phyloP scores from a whole-genome alignment of 768 basidiomycete species.

The Collybia nuda region DNA sequence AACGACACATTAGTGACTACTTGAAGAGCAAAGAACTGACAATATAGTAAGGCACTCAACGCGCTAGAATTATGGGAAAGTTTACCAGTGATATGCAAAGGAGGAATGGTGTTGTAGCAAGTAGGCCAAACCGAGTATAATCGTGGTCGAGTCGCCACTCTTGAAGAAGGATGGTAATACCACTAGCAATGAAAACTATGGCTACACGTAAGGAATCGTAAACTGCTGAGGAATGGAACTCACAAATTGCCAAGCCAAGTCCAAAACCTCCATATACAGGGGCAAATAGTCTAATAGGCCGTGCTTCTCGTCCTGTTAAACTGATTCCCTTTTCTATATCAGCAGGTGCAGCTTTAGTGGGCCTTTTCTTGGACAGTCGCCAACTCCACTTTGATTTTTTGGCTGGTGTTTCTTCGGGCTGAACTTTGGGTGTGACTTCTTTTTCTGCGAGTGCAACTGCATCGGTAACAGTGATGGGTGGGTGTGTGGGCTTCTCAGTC shows the following conservation, averaged over 20 bases:
- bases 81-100: constrained; percentile 76
- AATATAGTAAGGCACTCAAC: neutral
- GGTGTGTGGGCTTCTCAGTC: constrained; percentile 41
- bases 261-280: constrained; percentile 76
- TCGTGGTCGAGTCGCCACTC: constrained; percentile 70
- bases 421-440: constrained; percentile 18
- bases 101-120: constrained; percentile 66
- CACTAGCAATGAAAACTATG: constrained; percentile 69
- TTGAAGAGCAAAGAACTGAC: constrained; percentile 74
- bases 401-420: constrained; percentile 14
- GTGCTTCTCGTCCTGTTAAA: constrained; percentile 26
- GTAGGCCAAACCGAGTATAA: constrained; percentile 62
- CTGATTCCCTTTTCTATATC: constrained; percentile 53
- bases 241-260: constrained; percentile 65
- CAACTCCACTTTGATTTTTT: constrained; percentile 46
- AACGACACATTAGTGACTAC: constrained; percentile 64
- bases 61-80: constrained; percentile 1
- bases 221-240: constrained; percentile 16
- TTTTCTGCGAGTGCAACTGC: constrained; percentile 29
- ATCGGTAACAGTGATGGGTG: constrained; percentile 25
- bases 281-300: constrained; percentile 63
- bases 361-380: constrained; percentile 37
- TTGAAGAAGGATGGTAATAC: constrained; percentile 54
- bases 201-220: constrained; percentile 1
- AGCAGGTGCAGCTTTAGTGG: constrained; percentile 20